A percentile compares a stretch with the other conserved stretches of the same genome.
phyloP scores from a whole-genome alignment of 1,284 basidiomycete species.

The Chondrostereum purpureum region DNA sequence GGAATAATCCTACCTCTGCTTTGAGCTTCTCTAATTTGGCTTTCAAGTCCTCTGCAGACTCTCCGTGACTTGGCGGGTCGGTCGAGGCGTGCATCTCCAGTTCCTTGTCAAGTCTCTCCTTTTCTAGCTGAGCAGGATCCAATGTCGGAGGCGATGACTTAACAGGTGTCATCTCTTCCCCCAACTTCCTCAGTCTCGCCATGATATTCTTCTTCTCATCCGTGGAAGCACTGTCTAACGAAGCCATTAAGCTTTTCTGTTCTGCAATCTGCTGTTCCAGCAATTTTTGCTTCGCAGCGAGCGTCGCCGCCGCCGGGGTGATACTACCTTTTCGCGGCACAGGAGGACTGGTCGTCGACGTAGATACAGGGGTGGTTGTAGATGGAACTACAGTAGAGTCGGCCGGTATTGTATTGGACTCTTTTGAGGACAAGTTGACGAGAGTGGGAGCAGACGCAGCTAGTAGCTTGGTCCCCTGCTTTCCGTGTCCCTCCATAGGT shows the following conservation, averaged over 20 bases:
- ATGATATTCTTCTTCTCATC: conserved; percentile 82
- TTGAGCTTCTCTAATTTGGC: conserved; percentile 78
- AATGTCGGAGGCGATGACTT: conserved; percentile 22
- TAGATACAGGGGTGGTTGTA: conserved; percentile 13
- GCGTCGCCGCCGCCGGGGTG: conserved; percentile 29
- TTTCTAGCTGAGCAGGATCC: conserved; percentile 42
- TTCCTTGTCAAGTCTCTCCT: conserved; percentile 69
- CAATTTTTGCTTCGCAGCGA: conserved; percentile 70
- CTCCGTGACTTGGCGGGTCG: conserved; percentile 32
- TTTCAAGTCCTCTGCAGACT: conserved; percentile 68
- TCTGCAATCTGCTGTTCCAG: conserved; percentile 84
- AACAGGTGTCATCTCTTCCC: conserved; percentile 68
- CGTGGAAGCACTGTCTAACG: conserved; percentile 54
- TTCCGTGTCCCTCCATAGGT: conserved; percentile 83
- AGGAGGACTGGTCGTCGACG: conserved; percentile 17
- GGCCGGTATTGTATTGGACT: conserved; percentile 21
- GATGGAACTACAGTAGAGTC: no score
- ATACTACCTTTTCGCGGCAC: conserved; percentile 31
- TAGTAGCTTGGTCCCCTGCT: conserved; percentile 64
- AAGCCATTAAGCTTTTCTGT: conserved; percentile 82
- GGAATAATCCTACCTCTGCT: conserved; percentile 56
- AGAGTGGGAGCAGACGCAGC: conserved; percentile 73
- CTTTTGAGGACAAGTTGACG: conserved; percentile 43
- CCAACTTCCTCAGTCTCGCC: conserved; percentile 70
- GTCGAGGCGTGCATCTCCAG: conserved; percentile 53